These are phyloP conservation scores for Yamadazyma olivae DNA, from an alignment of 805 yeast genomes.

Conservation along the genomic window DNA sequence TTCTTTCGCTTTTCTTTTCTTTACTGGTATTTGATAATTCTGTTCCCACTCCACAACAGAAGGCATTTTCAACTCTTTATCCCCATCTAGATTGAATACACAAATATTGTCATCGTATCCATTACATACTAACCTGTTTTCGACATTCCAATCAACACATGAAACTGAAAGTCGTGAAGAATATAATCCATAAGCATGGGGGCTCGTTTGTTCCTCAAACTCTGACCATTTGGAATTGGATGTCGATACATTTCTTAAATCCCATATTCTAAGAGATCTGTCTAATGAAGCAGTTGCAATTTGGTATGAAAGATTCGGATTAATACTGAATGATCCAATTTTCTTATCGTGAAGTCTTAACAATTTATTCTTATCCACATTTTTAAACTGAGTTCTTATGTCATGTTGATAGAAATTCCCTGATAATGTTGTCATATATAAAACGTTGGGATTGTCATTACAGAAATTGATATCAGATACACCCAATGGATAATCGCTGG, in stretches of 20 bases:
- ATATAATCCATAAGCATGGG: conserved; percentile 58
- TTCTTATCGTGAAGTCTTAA: conserved; percentile 80
- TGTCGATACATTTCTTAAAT: conserved; percentile 53
- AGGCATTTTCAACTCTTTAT: conserved; percentile 17
- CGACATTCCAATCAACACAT: conserved; percentile 76
- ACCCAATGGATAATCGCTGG: conserved; percentile 45
- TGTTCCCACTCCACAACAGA: conserved; percentile 25
- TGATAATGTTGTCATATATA: conserved; percentile 72
- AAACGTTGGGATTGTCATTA: conserved; percentile 43
- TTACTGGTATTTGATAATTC: conserved; percentile 5
- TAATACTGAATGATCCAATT: conserved; percentile 83
- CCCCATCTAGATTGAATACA: conserved; percentile 56
- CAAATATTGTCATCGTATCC: conserved; percentile 88
- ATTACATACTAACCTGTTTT: conserved; percentile 75
- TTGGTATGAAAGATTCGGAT: conserved; percentile 63
- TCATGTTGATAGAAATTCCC: conserved; percentile 83
- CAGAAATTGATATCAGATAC: conserved; percentile 70
- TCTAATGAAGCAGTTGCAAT: conserved; percentile 89
- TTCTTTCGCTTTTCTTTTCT: conserved; percentile 5
- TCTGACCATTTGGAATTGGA: conserved; percentile 54
- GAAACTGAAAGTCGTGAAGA: conserved; percentile 78
- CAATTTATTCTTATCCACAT: conserved; percentile 23
- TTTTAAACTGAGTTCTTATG: conserved; percentile 45
- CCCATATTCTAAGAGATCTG: conserved; percentile 84
- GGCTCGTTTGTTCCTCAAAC: conserved; percentile 44